Evolutionary conservation across 371 early-diverging fungal genomes (phyloP), one percentile per base, ranked within the genome.

Genomic region (Dipsacomyces acuminosporus): DNA sequence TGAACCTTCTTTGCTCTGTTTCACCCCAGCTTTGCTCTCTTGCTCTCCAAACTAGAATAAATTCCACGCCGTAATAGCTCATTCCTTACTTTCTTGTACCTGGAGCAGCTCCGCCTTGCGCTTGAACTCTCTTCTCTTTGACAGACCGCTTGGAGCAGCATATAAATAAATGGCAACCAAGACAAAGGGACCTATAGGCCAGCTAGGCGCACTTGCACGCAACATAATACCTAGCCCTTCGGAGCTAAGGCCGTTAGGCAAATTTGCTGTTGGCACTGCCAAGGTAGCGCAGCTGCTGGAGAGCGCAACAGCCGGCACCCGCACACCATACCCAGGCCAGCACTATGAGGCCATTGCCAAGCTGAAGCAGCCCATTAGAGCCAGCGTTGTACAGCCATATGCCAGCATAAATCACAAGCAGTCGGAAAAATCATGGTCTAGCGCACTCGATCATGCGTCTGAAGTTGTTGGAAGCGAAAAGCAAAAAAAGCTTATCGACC

Each of bases 221-320:
- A 51, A 53, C 23, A 15, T 57, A 11, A 7, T 70, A 0, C 54
- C 52, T 36, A 51, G 45, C 4, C 70, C 72, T 2, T 41, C 72
- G 1, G 63, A 71, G 26, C 52, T 55, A 3, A 45, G 72, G 35
- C 72, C 72, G 14, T 42, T 71, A 17, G 72, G 67, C 0, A 56
- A 65, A 45, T 30, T 71, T 19, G 72, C 72, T 15, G 54, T 71
- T 15, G 56, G 59, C 2, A 53, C 61, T 13, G 61, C 55, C 36
- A 71, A 71, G 20, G 62, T 54, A 14, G 61, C 70, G 2, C 62
- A 64, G 17, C 9, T 65, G 7, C 34, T 71, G 8, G 66, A 71
- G 22, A 57, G 59, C 41, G 59, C 72, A 11, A 40, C 56, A 1
- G 62, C 55, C 7, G 62, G 62, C 11, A 51, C 56, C 13, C 66